phyloP scores from a whole-genome alignment of 768 basidiomycete genomes.

The Hericium rajendrae region DNA sequence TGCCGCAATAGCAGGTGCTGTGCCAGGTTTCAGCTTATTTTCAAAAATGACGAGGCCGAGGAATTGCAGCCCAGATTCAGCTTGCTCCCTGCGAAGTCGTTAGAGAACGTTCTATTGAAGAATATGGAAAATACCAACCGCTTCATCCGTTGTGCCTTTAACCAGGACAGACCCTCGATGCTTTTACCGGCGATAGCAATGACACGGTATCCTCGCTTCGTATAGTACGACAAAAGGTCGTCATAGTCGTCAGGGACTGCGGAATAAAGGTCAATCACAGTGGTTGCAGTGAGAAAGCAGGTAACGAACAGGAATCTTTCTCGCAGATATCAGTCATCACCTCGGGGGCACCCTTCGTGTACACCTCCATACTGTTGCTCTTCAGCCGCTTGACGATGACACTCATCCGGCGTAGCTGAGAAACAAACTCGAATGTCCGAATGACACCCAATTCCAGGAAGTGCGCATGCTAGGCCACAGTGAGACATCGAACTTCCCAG shows the following conservation, averaged over 20 bases:
- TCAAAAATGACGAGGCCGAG: slow-evolving; percentile 96
- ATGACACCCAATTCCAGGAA: slow-evolving; percentile 97
- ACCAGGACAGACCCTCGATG: slow-evolving; percentile 88
- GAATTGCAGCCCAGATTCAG: slow-evolving; percentile 83
- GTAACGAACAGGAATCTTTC: slow-evolving; percentile 70
- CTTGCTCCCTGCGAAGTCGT: slow-evolving; percentile 68
- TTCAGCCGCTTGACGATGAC: slow-evolving; percentile 94
- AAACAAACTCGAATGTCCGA: slow-evolving; percentile 93
- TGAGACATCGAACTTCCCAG: background rate
- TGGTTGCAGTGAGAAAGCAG: background rate
- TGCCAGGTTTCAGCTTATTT: slow-evolving; percentile 92
- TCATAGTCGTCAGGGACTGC: slow-evolving; percentile 94
- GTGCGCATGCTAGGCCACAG: slow-evolving; percentile 69
- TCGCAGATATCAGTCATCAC: slow-evolving; percentile 96
- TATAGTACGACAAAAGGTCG: slow-evolving; percentile 93
- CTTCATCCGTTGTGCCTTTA: slow-evolving; percentile 94
- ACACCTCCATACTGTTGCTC: slow-evolving; percentile 92
- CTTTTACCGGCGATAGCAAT: slow-evolving; percentile 98
- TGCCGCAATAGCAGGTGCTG: slow-evolving; percentile 80
- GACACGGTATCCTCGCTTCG: slow-evolving; percentile 91
- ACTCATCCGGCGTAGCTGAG: slow-evolving; percentile 89
- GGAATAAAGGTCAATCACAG: background rate
- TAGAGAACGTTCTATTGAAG: slow-evolving; percentile 1
- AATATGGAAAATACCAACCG: slow-evolving; percentile 35
- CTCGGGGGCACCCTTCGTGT: slow-evolving; percentile 99